Evolutionary conservation across 2,329 filamentous ascomycete species (phyloP).

Genomic region (Trichoderma sp.): DNA sequence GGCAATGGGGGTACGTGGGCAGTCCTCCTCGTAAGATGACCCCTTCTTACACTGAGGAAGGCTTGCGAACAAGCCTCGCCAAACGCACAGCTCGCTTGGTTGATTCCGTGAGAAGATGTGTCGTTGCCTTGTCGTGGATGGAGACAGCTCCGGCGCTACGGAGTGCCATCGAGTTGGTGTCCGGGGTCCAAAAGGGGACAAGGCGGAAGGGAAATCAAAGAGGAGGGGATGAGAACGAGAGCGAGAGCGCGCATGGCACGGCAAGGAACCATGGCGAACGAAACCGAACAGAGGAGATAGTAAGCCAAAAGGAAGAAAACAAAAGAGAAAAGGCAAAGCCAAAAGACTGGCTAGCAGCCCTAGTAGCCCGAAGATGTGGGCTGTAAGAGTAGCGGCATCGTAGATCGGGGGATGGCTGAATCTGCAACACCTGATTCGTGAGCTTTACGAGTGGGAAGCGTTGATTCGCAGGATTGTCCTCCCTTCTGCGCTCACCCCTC

Average conservation of each 20-base stretch:
- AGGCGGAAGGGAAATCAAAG: neutral
- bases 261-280: conserved; percentile 2
- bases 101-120: neutral
- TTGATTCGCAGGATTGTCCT: conserved; percentile 11
- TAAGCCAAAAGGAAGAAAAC: neutral
- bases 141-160: neutral
- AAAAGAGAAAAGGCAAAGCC: neutral
- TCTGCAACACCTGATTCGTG: conserved; percentile 23
- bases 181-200: neutral
- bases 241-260: neutral
- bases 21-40: neutral
- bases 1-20: neutral
- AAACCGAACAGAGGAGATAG: neutral
- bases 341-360: neutral
- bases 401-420: conserved; percentile 27
- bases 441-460: conserved; percentile 18
- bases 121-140: too few relatives aligned
- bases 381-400: conserved; percentile 21
- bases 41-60: neutral
- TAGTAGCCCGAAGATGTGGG: neutral
- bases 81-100: neutral
- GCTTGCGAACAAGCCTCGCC: conserved; percentile 7
- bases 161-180: too few relatives aligned
- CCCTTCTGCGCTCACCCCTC: neutral
- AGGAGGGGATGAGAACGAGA: too few relatives aligned